A percentile compares a stretch with the other conserved stretches of the same genome.
These are phyloP conservation scores for Myxozyma neglecta DNA, from an alignment of 805 yeast species.

Conservation along the genomic window DNA sequence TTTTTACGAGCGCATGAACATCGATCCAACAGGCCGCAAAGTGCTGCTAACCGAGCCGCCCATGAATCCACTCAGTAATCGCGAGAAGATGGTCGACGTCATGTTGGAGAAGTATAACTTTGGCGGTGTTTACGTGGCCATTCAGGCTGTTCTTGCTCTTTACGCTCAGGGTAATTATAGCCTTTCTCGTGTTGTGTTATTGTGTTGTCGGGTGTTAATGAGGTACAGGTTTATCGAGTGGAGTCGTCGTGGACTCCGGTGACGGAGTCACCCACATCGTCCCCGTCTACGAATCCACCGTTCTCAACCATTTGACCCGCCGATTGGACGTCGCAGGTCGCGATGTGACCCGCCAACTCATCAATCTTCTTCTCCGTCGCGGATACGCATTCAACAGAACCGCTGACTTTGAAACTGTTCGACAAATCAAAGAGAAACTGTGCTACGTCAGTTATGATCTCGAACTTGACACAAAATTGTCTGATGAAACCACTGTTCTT, in stretches of 20 bases:
- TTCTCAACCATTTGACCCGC: slow-evolving; percentile 87
- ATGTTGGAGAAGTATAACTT: slow-evolving; percentile 90
- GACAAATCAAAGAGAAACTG: slow-evolving; percentile 93
- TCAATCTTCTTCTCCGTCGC: slow-evolving; percentile 84
- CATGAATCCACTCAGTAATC: slow-evolving; percentile 88
- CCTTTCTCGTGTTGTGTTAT: background rate
- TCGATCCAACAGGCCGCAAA: slow-evolving; percentile 71
- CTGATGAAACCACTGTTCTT: slow-evolving; percentile 92
- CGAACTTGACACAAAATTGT: slow-evolving; percentile 80
- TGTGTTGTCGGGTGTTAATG: background rate
- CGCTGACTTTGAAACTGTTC: slow-evolving; percentile 95
- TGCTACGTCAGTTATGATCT: slow-evolving; percentile 95
- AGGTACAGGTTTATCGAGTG: slow-evolving; percentile 61
- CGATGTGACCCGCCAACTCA: slow-evolving; percentile 95
- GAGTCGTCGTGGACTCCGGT: slow-evolving; percentile 98
- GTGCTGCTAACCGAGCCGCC: slow-evolving; percentile 95
- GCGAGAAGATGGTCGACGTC: slow-evolving; percentile 87
- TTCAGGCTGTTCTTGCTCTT: slow-evolving; percentile 95
- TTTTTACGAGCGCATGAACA: slow-evolving; percentile 83
- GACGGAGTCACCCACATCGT: slow-evolving; percentile 99
- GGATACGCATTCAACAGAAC: slow-evolving; percentile 98
- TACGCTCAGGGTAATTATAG: slow-evolving; percentile 77
- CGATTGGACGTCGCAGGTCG: slow-evolving; percentile 97
- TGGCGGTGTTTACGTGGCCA: slow-evolving; percentile 92
- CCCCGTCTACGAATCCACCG: slow-evolving; percentile 96